These are phyloP conservation scores for Euphorbia tirucalli DNA, from an alignment of 345 rosid species.

Conservation along the genomic window DNA sequence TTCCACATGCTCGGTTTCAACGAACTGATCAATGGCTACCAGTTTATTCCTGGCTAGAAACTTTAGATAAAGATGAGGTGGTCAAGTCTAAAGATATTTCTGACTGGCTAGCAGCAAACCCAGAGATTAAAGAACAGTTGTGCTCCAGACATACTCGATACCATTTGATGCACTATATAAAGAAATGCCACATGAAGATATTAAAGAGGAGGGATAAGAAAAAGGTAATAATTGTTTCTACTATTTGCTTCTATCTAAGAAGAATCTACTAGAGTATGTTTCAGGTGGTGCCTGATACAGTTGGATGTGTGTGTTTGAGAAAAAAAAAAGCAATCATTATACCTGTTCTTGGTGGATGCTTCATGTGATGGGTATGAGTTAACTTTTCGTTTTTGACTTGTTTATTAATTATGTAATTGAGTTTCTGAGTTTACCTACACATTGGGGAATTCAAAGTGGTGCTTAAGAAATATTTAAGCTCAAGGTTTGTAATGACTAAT, in stretches of 20 bases:
- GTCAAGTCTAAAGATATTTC: constrained; percentile 83
- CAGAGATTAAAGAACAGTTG: constrained; percentile 59
- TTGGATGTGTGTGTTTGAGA: not conserved
- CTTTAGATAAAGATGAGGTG: constrained; percentile 66
- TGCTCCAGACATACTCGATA: constrained; percentile 80
- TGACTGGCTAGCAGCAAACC: constrained; percentile 75
- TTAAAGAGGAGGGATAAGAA: constrained; percentile 86
- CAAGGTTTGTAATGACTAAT: not conserved
- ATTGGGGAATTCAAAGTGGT: not conserved
- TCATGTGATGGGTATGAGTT: not conserved
- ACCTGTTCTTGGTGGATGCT: not conserved
- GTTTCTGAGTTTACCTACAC: not conserved
- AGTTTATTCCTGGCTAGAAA: constrained; percentile 85
- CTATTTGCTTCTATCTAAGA: not conserved
- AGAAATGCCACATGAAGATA: constrained; percentile 92
- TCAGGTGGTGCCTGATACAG: not conserved
- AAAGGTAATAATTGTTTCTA: constrained; percentile 14
- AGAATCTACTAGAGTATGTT: not conserved
- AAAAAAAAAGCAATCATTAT: not conserved
- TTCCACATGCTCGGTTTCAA: constrained; percentile 76
- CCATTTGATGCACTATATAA: constrained; percentile 94
- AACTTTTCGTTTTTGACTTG: not conserved
- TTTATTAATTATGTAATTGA: not conserved
- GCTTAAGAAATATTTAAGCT: not conserved
- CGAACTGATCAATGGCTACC: constrained; percentile 89